A percentile compares a stretch with the other conserved stretches of the same genome.
phyloP scores from a whole-genome alignment of 2,329 filamentous ascomycete genomes.

The Ceratocystis eucalypticola region DNA sequence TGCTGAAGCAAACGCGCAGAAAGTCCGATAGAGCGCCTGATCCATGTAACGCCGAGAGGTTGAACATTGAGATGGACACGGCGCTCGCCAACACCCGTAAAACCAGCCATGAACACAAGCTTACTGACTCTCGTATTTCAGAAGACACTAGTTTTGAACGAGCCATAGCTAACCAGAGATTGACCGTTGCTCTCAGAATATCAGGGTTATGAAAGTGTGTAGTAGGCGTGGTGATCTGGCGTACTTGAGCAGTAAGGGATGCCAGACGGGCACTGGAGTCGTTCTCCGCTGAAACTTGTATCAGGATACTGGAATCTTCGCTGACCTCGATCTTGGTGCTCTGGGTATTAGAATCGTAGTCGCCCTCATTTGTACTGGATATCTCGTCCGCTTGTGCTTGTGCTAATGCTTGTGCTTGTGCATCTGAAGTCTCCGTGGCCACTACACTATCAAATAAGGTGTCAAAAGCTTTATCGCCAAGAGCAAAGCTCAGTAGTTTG shows the following conservation, averaged over 20 bases:
- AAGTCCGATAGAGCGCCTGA: conserved; percentile 57
- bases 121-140: conserved; percentile 28
- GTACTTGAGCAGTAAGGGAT: conserved; percentile 25
- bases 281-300: background rate
- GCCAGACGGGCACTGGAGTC: background rate
- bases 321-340: background rate
- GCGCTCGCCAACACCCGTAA: conserved; percentile 49
- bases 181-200: conserved; percentile 47
- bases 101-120: conserved; percentile 48
- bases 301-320: background rate
- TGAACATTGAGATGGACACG: conserved; percentile 50
- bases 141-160: conserved; percentile 25
- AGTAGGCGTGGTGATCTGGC: conserved; percentile 37
- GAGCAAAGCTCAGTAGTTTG: conserved; percentile 63
- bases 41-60: conserved; percentile 56
- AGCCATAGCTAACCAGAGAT: conserved; percentile 51
- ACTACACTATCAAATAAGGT: conserved; percentile 47
- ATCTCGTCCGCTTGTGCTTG: background rate
- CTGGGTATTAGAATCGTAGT: background rate
- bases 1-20: conserved; percentile 46
- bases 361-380: background rate
- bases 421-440: background rate
- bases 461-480: conserved; percentile 64
- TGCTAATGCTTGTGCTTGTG: background rate
- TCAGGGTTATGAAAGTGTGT: conserved; percentile 47